phyloP scores from a whole-genome alignment of 2,329 filamentous ascomycete genomes.

The Emmonsiellopsis sp. region DNA sequence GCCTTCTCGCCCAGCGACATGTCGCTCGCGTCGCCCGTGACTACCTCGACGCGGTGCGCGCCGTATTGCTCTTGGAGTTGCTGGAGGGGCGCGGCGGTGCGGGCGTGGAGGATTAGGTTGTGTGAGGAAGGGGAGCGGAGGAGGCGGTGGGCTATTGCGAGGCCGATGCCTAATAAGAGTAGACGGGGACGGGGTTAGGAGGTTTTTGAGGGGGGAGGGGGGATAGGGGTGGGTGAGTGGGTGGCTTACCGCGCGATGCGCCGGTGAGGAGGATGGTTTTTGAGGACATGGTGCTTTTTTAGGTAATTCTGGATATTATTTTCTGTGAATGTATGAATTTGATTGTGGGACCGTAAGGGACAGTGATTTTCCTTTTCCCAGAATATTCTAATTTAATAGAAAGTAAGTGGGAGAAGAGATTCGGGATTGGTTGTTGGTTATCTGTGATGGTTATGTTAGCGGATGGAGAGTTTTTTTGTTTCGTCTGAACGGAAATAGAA shows the following conservation, averaged over 20 bases:
- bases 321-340: too few species aligned
- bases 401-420: too few species aligned
- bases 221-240: background rate
- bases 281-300: background rate
- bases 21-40: conserved; percentile 51
- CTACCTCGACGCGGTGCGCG: conserved; percentile 43
- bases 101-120: conserved; percentile 51
- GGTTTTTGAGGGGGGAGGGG: background rate
- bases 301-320: too few species aligned
- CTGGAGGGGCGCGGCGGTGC: conserved; percentile 45
- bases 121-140: conserved; percentile 41
- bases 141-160: conserved; percentile 51
- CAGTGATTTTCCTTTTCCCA: too few species aligned
- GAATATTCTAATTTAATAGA: too few species aligned
- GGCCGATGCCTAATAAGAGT: conserved; percentile 53
- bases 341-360: too few species aligned
- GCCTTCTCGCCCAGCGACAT: conserved; percentile 49
- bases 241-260: conserved; percentile 48
- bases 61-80: conserved; percentile 46
- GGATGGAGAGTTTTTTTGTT: too few species aligned
- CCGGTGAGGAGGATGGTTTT: conserved; percentile 65
- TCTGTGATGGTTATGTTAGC: too few species aligned
- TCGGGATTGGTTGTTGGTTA: too few species aligned
- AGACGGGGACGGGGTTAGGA: background rate
- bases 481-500: too few species aligned